Conservation (phyloP, 83 land plant genomes). For the Diphasiastrum complanatum region DNA sequence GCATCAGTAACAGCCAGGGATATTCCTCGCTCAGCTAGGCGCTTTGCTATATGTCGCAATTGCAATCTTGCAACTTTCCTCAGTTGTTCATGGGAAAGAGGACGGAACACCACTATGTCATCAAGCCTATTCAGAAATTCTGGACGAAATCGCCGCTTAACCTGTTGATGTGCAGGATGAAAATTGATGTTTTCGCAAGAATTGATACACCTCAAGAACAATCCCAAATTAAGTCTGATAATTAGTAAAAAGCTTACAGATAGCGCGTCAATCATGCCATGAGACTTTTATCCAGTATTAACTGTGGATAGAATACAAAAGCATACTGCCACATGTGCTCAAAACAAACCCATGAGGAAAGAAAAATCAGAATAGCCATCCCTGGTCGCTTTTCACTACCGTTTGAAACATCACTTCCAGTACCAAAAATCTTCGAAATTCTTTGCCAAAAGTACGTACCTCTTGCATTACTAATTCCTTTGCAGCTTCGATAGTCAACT, state of each 20-base stretch:
- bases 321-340: too few relatives aligned
- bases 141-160: conserved; percentile 79
- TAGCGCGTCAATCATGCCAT: too few relatives aligned
- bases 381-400: neutral
- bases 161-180: too few relatives aligned
- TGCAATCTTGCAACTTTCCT: conserved; percentile 82
- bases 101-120: conserved; percentile 90
- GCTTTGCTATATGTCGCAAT: conserved; percentile 81
- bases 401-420: neutral
- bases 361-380: too few relatives aligned
- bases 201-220: neutral
- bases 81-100: conserved; percentile 75
- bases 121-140: conserved; percentile 87
- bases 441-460: conserved; percentile 45
- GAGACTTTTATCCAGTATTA: too few relatives aligned
- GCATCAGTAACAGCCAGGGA: conserved; percentile 88
- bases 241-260: too few relatives aligned
- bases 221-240: neutral
- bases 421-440: neutral
- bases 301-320: too few relatives aligned
- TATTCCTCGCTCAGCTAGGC: conserved; percentile 84
- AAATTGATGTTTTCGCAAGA: neutral
- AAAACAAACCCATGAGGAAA: too few relatives aligned
- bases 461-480: conserved; percentile 71
- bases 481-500: conserved; percentile 54